Evolutionary conservation across 176 grass and related monocot genomes (phyloP).

Genomic region (Thinopyrum elongatum): DNA sequence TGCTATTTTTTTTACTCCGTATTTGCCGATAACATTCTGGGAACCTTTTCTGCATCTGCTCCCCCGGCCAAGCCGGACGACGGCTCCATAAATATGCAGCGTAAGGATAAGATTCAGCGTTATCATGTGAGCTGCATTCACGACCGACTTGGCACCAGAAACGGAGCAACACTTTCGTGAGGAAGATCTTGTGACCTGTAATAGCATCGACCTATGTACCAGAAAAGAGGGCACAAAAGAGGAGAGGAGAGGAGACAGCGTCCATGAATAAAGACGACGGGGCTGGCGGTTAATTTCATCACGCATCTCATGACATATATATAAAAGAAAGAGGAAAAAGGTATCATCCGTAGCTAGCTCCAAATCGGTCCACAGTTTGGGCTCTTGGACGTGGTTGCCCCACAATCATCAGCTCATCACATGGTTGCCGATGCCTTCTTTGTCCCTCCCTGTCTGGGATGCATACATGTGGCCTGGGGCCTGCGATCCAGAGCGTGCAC

Average conservation of each 20-base stretch:
- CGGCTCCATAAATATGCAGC: slow-evolving; percentile 1
- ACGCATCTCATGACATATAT: background rate
- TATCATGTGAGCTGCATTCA: slow-evolving; percentile 28
- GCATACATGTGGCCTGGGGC: background rate
- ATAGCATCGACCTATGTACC: background rate
- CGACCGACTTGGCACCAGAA: background rate
- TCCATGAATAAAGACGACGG: background rate
- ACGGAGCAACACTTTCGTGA: background rate
- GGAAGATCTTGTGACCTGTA: slow-evolving; percentile 38
- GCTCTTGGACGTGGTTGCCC: background rate
- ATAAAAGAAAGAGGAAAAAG: background rate
- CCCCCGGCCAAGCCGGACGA: background rate
- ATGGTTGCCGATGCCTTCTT: slow-evolving; percentile 27
- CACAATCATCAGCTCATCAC: background rate
- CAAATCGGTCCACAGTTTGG: slow-evolving; percentile 18
- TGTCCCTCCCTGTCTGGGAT: background rate
- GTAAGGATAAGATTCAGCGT: slow-evolving; percentile 24
- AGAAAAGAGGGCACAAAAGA: slow-evolving; percentile 2
- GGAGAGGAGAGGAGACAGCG: background rate
- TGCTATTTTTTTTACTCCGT: no score
- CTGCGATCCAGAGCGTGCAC: background rate
- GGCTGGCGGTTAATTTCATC: background rate
- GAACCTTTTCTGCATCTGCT: background rate
- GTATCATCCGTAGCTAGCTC: background rate
- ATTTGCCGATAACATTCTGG: no score